Evolutionary conservation across 2,329 filamentous ascomycete genomes (phyloP).

Genomic region (Penicillium expansum): DNA sequence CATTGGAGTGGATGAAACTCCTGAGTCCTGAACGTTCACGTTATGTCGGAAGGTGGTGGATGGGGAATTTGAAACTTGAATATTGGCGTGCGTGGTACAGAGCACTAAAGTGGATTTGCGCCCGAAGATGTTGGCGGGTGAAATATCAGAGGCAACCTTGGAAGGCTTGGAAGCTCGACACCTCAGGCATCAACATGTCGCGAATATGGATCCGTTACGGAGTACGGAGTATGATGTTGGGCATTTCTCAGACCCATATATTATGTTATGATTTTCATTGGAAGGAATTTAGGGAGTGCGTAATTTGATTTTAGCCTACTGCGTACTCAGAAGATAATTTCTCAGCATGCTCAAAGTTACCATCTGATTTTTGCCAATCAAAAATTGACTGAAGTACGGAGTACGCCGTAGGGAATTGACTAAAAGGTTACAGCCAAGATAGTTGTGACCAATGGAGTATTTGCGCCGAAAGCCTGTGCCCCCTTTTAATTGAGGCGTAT

Average conservation of each 20-base stretch:
- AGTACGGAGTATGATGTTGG: not conserved
- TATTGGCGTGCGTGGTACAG: slow-evolving; percentile 55
- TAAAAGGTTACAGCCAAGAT: not conserved
- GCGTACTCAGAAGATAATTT: slow-evolving; percentile 4
- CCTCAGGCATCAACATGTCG: not conserved
- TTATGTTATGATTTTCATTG: not conserved
- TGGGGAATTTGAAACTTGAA: slow-evolving; percentile 55
- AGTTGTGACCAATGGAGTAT: not conserved
- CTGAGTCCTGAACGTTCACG: slow-evolving; percentile 53
- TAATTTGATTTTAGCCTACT: not conserved
- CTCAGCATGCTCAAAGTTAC: slow-evolving; percentile 23
- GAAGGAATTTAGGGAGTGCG: not conserved
- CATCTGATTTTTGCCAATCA: not conserved
- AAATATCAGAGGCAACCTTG: slow-evolving; percentile 44
- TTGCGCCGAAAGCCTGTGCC: not conserved
- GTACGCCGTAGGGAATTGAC: not conserved
- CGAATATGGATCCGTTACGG: too few species aligned
- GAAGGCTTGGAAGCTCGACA: not conserved
- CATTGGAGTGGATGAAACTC: slow-evolving; percentile 58
- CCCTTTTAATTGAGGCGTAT: slow-evolving; percentile 1
- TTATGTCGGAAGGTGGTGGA: slow-evolving; percentile 46
- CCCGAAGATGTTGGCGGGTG: slow-evolving; percentile 56
- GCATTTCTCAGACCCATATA: not conserved
- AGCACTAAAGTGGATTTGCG: slow-evolving; percentile 42
- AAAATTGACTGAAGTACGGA: not conserved